Conservation (phyloP, 2,329 filamentous ascomycete species). For the Biscogniauxia sp. region DNA sequence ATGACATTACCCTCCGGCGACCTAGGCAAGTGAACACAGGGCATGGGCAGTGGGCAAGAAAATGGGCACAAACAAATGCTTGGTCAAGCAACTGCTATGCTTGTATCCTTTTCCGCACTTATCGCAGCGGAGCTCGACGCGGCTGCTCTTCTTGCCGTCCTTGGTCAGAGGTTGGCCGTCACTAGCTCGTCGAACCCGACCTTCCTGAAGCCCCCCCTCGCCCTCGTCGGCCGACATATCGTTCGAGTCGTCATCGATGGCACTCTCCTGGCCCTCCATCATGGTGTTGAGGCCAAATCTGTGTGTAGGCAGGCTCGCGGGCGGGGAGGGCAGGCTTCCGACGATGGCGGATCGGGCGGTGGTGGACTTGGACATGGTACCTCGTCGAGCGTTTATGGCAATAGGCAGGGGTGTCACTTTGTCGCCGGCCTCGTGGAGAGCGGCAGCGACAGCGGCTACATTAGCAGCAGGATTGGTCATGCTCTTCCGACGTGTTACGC, state of each 20-base stretch:
- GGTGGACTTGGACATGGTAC: constrained; percentile 65
- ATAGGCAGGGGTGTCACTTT: constrained; percentile 56
- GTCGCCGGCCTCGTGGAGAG: constrained; percentile 65
- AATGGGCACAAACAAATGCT: constrained; percentile 95
- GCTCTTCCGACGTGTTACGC: constrained; percentile 90
- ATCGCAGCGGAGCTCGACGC: constrained; percentile 88
- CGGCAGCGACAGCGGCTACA: constrained; percentile 72
- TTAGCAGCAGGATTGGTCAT: constrained; percentile 74
- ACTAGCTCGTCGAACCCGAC: constrained; percentile 64
- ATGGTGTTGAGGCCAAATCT: constrained; percentile 51
- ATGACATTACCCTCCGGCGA: constrained; percentile 24
- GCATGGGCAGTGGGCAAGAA: constrained; percentile 44
- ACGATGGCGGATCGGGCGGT: constrained; percentile 51
- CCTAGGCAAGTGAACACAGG: constrained; percentile 30
- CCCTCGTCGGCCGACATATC: constrained; percentile 57
- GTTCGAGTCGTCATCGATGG: constrained; percentile 66
- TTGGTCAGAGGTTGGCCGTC: constrained; percentile 83
- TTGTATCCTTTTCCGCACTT: constrained; percentile 99
- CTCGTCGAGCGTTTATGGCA: constrained; percentile 58
- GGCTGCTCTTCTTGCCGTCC: constrained; percentile 75
- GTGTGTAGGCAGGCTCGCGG: constrained; percentile 65
- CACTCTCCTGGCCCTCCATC: constrained; percentile 54
- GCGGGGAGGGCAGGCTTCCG: constrained; percentile 61
- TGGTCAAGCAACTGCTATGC: constrained; percentile 99
- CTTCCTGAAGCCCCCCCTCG: constrained; percentile 46